Evolutionary conservation across 2,329 filamentous ascomycete species (phyloP).

Genomic region (Neofusicoccum cordaticola): DNA sequence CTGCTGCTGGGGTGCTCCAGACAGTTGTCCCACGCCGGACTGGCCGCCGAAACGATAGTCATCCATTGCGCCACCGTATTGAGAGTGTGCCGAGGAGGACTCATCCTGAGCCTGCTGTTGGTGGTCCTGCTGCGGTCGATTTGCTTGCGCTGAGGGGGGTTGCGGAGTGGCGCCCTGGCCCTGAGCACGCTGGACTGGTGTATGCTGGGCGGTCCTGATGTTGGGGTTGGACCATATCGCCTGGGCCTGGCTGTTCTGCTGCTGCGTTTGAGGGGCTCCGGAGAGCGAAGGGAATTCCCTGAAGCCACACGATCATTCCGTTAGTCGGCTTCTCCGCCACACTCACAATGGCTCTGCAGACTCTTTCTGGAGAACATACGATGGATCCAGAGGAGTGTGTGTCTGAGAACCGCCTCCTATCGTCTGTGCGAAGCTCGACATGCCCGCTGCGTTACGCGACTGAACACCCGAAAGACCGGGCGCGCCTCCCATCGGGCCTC

Average conservation of each 20-base stretch:
- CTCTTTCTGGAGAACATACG: constrained; percentile 46
- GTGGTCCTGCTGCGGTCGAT: constrained; percentile 36
- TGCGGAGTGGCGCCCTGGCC: constrained; percentile 26
- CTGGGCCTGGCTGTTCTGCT: constrained; percentile 50
- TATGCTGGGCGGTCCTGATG: constrained; percentile 53
- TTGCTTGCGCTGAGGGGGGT: constrained; percentile 27
- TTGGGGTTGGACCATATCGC: constrained; percentile 58
- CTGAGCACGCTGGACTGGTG: constrained; percentile 54
- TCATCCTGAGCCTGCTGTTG: constrained; percentile 44
- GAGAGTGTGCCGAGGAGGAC: constrained; percentile 39
- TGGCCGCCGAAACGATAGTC: constrained; percentile 59
- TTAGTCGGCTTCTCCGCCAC: not conserved
- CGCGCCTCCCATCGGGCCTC: constrained; percentile 52
- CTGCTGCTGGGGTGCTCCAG: constrained; percentile 46
- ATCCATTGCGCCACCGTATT: constrained; percentile 52
- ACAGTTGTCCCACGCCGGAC: constrained; percentile 51
- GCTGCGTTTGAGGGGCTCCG: constrained; percentile 54
- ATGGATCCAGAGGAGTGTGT: constrained; percentile 54
- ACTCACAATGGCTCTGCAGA: not conserved
- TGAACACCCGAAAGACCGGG: constrained; percentile 51
- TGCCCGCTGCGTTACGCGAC: constrained; percentile 48
- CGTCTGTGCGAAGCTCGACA: constrained; percentile 57
- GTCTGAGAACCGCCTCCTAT: constrained; percentile 51
- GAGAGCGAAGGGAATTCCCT: constrained; percentile 64
- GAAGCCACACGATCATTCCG: not conserved